These are phyloP conservation scores for Rubia balearica DNA, from an alignment of 305 asterid genomes.

Conservation along the genomic window DNA sequence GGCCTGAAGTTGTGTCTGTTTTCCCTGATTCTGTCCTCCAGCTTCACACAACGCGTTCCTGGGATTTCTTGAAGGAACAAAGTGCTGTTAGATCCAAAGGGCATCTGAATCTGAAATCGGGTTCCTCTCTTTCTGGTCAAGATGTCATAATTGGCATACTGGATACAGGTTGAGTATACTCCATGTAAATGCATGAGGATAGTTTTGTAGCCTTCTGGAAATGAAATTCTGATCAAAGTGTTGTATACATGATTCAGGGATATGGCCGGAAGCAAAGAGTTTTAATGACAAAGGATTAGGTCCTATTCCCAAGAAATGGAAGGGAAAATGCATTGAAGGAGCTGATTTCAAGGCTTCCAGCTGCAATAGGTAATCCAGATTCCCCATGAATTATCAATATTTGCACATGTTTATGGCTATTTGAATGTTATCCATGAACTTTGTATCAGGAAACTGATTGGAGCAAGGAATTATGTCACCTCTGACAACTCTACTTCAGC, in stretches of 20 bases:
- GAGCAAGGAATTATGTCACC: slow-evolving; percentile 21
- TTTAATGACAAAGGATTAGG: slow-evolving; percentile 51
- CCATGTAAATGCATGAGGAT: not conserved
- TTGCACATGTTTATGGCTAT: not conserved
- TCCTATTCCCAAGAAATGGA: slow-evolving; percentile 65
- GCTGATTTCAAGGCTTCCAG: slow-evolving; percentile 27
- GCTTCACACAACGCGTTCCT: slow-evolving; percentile 89
- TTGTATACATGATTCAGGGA: slow-evolving; percentile 40
- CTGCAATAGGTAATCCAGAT: slow-evolving; percentile 52
- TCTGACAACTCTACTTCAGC: slow-evolving; percentile 1
- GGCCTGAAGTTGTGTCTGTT: slow-evolving; percentile 69
- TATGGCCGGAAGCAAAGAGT: slow-evolving; percentile 91
- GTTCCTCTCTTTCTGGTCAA: slow-evolving; percentile 27
- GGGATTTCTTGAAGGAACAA: slow-evolving; percentile 74
- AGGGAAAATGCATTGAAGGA: slow-evolving; percentile 69
- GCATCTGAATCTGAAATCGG: slow-evolving; percentile 2
- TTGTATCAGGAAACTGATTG: slow-evolving; percentile 22
- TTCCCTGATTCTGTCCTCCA: slow-evolving; percentile 64
- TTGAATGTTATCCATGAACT: not conserved
- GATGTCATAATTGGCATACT: slow-evolving; percentile 70
- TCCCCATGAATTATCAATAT: not conserved
- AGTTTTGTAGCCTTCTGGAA: not conserved
- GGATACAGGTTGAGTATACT: slow-evolving; percentile 51
- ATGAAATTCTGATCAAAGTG: not conserved
- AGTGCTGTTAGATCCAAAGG: slow-evolving; percentile 32